A percentile compares a stretch with the other conserved stretches of the same genome.
phyloP scores from a whole-genome alignment of 2,329 filamentous ascomycete species.

The Fusarium abutilonis region DNA sequence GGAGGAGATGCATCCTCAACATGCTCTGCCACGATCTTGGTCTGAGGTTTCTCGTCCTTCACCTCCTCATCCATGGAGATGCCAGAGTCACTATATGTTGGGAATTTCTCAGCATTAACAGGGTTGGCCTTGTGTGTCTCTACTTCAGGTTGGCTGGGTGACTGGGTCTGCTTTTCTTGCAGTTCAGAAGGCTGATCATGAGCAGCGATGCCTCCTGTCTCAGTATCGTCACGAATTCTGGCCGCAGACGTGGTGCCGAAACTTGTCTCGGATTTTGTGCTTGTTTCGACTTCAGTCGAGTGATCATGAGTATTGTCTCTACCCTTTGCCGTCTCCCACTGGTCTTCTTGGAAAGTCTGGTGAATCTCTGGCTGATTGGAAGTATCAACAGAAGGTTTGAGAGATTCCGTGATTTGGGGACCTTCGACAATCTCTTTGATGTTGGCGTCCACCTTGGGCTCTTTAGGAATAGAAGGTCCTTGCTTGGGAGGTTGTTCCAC shows the following conservation, averaged over 20 bases:
- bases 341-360: conserved; percentile 23
- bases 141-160: conserved; percentile 17
- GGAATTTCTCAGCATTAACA: conserved; percentile 1
- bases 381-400: not conserved
- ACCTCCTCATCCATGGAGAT: conserved; percentile 35
- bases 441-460: conserved; percentile 3
- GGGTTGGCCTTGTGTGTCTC: conserved; percentile 18
- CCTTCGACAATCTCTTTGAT: not conserved
- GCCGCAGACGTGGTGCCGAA: conserved; percentile 25
- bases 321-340: conserved; percentile 28
- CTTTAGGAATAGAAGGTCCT: not conserved
- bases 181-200: conserved; percentile 1
- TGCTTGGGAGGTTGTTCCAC: conserved; percentile 1
- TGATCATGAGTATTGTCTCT: conserved; percentile 12
- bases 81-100: conserved; percentile 38
- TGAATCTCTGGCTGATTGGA: conserved; percentile 7
- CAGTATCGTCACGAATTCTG: conserved; percentile 22
- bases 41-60: conserved; percentile 26
- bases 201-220: not conserved
- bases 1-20: conserved; percentile 4
- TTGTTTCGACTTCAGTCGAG: conserved; percentile 21
- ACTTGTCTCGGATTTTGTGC: conserved; percentile 37
- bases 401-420: not conserved
- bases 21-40: conserved; percentile 8
- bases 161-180: conserved; percentile 2